Conservation (phyloP, 139 green algal genomes). For the Tetradesmus obliquus region DNA sequence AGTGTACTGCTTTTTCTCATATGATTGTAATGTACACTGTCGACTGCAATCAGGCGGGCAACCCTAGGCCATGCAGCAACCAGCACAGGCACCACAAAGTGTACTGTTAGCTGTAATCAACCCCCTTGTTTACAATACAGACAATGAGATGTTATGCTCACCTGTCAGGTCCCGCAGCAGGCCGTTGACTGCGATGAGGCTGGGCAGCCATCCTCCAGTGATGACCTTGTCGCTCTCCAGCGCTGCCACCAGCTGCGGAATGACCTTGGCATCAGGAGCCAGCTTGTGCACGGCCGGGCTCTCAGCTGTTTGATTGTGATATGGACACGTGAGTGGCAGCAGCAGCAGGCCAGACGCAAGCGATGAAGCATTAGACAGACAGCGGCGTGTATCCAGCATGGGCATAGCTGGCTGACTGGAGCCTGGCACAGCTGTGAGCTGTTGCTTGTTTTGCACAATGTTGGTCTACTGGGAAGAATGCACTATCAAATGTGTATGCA, state of each 20-base stretch:
- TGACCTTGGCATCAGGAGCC: neutral
- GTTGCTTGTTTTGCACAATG: neutral
- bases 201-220: neutral
- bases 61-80: too few species aligned
- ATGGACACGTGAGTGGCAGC: neutral
- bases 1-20: too few species aligned
- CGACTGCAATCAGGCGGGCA: too few species aligned
- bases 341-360: neutral
- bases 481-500: neutral
- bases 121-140: too few species aligned
- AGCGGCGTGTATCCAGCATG: neutral
- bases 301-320: neutral
- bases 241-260: slow-evolving; percentile 14
- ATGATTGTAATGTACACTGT: too few species aligned
- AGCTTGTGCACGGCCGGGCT: neutral
- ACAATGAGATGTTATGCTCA: too few species aligned
- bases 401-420: neutral
- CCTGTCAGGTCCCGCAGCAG: neutral
- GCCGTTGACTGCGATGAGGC: neutral
- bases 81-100: too few species aligned
- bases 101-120: too few species aligned
- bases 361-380: neutral
- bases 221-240: neutral
- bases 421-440: neutral
- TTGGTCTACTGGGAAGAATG: neutral